Evolutionary conservation across 306 rosid genomes (phyloP).

Genomic region (Lathyrus oleraceus): DNA sequence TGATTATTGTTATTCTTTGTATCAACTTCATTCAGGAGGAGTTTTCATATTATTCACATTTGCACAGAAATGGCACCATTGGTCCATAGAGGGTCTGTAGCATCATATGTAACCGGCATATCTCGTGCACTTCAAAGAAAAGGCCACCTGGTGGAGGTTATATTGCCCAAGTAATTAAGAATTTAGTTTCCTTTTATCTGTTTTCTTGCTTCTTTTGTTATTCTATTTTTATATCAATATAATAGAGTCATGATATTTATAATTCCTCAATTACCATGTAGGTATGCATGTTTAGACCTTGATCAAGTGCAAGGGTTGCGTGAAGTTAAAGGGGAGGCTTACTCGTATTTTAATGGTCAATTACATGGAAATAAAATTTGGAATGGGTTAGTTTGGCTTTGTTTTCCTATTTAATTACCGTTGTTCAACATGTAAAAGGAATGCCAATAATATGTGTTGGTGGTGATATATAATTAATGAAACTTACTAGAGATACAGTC

Average conservation of each 20-base stretch:
- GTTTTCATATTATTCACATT: constrained; percentile 78
- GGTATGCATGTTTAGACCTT: constrained; percentile 66
- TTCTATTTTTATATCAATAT: no score
- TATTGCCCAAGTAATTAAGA: constrained; percentile 78
- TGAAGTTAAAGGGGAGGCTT: constrained; percentile 56
- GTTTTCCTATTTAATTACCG: background rate
- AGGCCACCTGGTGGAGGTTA: constrained; percentile 89
- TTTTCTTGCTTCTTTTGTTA: constrained; percentile 20
- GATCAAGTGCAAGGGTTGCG: constrained; percentile 71
- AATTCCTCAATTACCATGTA: constrained; percentile 40
- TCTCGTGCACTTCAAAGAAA: constrained; percentile 83
- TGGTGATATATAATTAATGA: constrained; percentile 2
- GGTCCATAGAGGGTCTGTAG: constrained; percentile 70
- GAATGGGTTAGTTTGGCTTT: constrained; percentile 69
- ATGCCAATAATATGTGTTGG: constrained; percentile 15
- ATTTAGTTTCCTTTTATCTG: constrained; percentile 6
- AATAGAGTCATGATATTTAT: no score
- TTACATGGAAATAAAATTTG: constrained; percentile 76
- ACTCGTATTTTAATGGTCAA: constrained; percentile 86
- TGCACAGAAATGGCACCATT: constrained; percentile 89
- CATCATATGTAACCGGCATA: constrained; percentile 83
- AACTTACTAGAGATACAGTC: constrained; percentile 26
- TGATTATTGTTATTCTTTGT: constrained; percentile 37
- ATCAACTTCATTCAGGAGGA: constrained; percentile 60
- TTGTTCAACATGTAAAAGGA: constrained; percentile 16